A percentile compares a stretch with the other conserved stretches of the same genome.
Conservation (phyloP, 805 yeast species). For the Metschnikowia arizonensis region DNA sequence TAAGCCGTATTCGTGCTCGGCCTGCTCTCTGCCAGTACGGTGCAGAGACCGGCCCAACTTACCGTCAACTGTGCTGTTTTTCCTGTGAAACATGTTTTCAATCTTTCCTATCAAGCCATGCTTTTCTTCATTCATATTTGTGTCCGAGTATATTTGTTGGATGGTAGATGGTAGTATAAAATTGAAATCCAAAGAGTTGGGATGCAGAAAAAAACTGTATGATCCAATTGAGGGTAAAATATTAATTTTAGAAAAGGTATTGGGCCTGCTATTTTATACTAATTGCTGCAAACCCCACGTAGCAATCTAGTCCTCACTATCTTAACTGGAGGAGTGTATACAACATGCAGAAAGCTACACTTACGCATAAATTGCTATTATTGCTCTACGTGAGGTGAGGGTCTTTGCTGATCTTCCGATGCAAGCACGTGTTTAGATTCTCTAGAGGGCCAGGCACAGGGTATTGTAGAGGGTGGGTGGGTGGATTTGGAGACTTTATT, state of each 20-base stretch:
- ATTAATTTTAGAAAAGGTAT: background rate
- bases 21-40: conserved; percentile 15
- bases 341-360: background rate
- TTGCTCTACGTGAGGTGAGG: background rate
- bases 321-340: background rate
- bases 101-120: conserved; percentile 14
- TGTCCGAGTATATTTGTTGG: background rate
- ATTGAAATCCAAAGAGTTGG: background rate
- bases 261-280: conserved; percentile 1
- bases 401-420: background rate
- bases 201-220: background rate
- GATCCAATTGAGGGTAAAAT: background rate
- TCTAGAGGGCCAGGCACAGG: background rate
- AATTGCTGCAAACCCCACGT: conserved; percentile 6
- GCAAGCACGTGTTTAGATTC: background rate
- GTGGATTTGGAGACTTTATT: background rate
- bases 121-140: conserved; percentile 12
- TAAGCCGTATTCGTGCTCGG: conserved; percentile 7
- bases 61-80: conserved; percentile 7
- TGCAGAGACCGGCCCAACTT: conserved; percentile 12
- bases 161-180: background rate
- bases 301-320: conserved; percentile 2
- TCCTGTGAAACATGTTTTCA: conserved; percentile 7
- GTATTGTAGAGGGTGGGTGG: background rate
- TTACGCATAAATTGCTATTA: conserved; percentile 4